A percentile compares a stretch with the other conserved stretches of the same genome.
Evolutionary conservation across 225 moss, liverwort and hornwort genomes (phyloP).

Genomic region (Asterella californica): DNA sequence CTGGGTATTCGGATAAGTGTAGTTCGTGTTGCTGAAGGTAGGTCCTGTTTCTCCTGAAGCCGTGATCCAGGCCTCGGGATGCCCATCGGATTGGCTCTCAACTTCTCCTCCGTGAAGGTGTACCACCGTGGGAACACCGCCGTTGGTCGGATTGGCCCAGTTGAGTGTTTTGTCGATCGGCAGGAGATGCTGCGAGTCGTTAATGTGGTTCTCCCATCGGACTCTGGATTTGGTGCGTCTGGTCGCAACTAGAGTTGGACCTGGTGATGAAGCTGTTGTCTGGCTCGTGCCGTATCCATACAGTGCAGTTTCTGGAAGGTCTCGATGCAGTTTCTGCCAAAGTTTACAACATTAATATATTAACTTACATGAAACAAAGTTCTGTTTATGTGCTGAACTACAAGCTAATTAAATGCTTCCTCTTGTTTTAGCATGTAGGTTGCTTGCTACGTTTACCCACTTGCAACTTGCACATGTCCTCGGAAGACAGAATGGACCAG

Average conservation of each 20-base stretch:
- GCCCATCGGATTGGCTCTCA: constrained; percentile 46
- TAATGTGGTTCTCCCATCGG: constrained; percentile 31
- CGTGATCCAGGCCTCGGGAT: constrained; percentile 64
- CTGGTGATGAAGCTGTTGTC: constrained; percentile 20
- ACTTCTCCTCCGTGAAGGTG: constrained; percentile 58
- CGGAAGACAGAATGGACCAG: too few species aligned
- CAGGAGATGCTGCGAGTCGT: constrained; percentile 26
- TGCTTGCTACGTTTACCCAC: too few species aligned
- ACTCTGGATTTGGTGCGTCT: constrained; percentile 17
- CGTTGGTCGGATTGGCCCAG: constrained; percentile 44
- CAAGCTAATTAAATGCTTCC: too few species aligned
- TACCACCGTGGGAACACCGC: constrained; percentile 55
- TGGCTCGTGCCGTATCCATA: constrained; percentile 24
- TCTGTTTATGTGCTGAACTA: background rate
- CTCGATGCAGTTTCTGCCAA: constrained; percentile 27
- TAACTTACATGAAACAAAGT: background rate
- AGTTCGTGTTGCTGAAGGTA: constrained; percentile 34
- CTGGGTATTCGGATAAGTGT: constrained; percentile 49
- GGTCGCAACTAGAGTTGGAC: constrained; percentile 10
- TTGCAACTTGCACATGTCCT: too few species aligned
- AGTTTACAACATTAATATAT: background rate
- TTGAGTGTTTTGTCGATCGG: constrained; percentile 37
- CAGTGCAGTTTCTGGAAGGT: constrained; percentile 16
- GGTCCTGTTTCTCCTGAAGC: constrained; percentile 37
- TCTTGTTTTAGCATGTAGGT: too few species aligned